Evolutionary conservation across 2,329 filamentous ascomycete species (phyloP), one percentile per base, ranked within the genome.

Genomic region (Domatiomyces globalis): DNA sequence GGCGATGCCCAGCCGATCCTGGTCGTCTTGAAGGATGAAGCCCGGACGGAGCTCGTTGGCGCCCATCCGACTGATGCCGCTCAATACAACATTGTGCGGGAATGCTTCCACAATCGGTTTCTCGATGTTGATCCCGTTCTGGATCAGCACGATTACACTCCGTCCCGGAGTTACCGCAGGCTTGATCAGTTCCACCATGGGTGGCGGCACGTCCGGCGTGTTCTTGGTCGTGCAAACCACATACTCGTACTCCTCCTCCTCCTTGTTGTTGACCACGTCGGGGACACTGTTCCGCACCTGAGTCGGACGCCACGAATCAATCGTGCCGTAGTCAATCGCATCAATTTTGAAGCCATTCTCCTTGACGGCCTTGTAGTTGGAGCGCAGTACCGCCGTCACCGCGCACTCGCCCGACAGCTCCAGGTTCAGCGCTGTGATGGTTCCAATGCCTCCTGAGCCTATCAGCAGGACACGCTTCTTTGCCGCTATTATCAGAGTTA

Each of bases 71-170:
- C 70, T 72, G 7, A 81, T 69, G 3, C 76, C 75, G 2, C 72
- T 76, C 1, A 82, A 66, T 5, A 80, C 59, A 0, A 71, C 62
- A 53, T 77, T 80, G 2, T 61, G 52, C 0, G 78, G 77, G 58
- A 79, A 80, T 0, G 65, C 62, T 0, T 60, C 51, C 17, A 76
- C 60, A 18, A 81, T 60, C 0, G 77, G 76, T 43, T 69, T 71
- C 56, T 82, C 77, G 54, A 82, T 81, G 58, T 81, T 79, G n/a
- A 82, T 64, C 0, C 79, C 79, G 58, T 83, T 83, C 55, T 83
- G 79, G 4, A 79, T 65, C 5, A 83, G 69, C 0, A 81, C 67
- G 45, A 83, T 74, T 25, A 69, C 69, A 0, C 78, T 80, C 20
- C 71, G 65, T 1, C 67, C 68, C 0, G 70, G 68, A 0, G 73